Base-by-base conservation (phyloP, 495 filamentous ascomycete genomes). In the Hypoxylon intermedium region DNA sequence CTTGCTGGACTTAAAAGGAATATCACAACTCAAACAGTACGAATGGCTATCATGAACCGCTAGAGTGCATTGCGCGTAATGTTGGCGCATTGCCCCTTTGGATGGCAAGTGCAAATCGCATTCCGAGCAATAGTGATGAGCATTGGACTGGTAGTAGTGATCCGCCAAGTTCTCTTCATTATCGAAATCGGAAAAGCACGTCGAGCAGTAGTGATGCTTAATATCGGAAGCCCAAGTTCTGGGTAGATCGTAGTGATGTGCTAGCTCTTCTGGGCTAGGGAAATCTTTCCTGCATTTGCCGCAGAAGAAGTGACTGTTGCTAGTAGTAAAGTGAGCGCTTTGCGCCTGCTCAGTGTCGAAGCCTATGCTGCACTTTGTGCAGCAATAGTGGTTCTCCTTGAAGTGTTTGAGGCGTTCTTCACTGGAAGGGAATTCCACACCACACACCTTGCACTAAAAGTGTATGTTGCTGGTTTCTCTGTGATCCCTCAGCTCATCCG, bases 401-500 rank as follows among this genome's bases (percentile, higher is more conserved):
- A 34, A 43, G 21, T 48, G 15, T 0, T 9, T 16, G 11, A 0
- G 38, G 16, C 20, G 9, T 13, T 12, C 2, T 9, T 9, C 12
- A 1, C 13, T 31, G 6, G n/a, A n/a, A n/a, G 33, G n/a, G 34
- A 57, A 63, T 0, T 63, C 60, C 2, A 58, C 42, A 15, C 42
- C 41, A 34, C 59, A 63, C 47, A 42, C 52, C 20, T 63, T 20
- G 18, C 53, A 63, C 58, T 51, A 55, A 3, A 45, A 46, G 45
- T 56, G 52, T 19, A 20, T 5, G 23, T 15, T 34, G 11, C 15
- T 42, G 4, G 16, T 36, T 30, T 16, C 18, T 23, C 31, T 37
- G 16, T 52, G 52, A 0, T 6, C 24, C 1, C 2, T 7, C 0
- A 51, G 12, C 6, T 45, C 46, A 1, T 34, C 45, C 3, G 2